These are phyloP conservation scores for Oropetium thomaeum DNA, from an alignment of 176 grass and related monocot genomes.

Conservation along the genomic window DNA sequence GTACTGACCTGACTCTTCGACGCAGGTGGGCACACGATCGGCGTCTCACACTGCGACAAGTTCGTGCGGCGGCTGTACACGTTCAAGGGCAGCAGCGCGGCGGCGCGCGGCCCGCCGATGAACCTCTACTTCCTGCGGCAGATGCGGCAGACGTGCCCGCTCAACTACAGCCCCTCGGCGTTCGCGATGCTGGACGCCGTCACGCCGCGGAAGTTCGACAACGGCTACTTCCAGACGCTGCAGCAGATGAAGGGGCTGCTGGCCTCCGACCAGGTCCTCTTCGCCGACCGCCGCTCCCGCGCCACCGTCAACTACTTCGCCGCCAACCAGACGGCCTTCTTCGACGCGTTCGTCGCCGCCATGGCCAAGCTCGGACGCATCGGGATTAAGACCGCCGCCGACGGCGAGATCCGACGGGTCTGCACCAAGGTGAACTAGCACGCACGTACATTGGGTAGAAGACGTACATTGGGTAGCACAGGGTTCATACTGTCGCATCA, in stretches of 20 bases:
- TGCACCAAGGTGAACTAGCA: constrained; percentile 69
- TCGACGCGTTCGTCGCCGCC: constrained; percentile 59
- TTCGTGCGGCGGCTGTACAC: constrained; percentile 74
- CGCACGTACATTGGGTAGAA: too few species aligned
- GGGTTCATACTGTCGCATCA: not conserved
- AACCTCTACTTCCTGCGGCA: constrained; percentile 70
- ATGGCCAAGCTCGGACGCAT: constrained; percentile 76
- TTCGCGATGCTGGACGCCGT: constrained; percentile 70
- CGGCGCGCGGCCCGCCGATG: constrained; percentile 54
- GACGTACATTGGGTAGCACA: constrained; percentile 4
- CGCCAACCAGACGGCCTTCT: constrained; percentile 85
- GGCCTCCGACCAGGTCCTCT: constrained; percentile 72
- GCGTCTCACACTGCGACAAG: constrained; percentile 88
- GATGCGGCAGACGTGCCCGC: constrained; percentile 75
- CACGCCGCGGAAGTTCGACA: constrained; percentile 69
- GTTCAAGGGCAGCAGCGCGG: constrained; percentile 42
- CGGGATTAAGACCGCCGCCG: constrained; percentile 58
- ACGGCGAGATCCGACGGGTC: constrained; percentile 67
- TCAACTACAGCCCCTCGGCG: constrained; percentile 50
- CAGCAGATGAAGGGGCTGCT: constrained; percentile 77
- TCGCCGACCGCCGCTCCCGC: constrained; percentile 66
- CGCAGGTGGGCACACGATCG: constrained; percentile 74
- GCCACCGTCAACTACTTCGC: constrained; percentile 73
- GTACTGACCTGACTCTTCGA: not conserved
- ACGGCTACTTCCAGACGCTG: constrained; percentile 72